These are phyloP conservation scores for Sordariomycetes sp. DNA, from an alignment of 2,329 filamentous ascomycete species.

Conservation along the genomic window DNA sequence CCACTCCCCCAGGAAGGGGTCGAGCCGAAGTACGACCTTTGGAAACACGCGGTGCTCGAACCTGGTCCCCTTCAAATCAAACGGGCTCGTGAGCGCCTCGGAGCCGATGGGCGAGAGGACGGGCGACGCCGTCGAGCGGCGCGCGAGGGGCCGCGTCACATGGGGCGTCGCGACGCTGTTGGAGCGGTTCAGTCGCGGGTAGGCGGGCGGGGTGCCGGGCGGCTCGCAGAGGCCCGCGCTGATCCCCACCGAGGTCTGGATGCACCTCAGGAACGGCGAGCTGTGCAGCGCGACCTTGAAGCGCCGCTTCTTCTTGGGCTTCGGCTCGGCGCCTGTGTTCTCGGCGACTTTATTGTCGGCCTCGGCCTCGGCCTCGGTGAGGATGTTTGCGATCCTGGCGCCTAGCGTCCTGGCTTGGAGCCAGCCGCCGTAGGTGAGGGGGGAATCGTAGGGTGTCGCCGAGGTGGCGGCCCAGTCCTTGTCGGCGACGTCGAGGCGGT, in stretches of 20 bases:
- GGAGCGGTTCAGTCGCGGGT: slow-evolving; percentile 5
- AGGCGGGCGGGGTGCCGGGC: slow-evolving; percentile 16
- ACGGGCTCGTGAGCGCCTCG: slow-evolving; percentile 6
- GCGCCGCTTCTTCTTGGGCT: slow-evolving; percentile 18
- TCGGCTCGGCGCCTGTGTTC: slow-evolving; percentile 7
- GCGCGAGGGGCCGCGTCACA: background rate
- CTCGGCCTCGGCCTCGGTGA: slow-evolving; percentile 36
- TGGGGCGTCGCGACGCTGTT: slow-evolving; percentile 5
- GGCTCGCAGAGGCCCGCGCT: slow-evolving; percentile 54
- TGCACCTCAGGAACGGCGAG: slow-evolving; percentile 85
- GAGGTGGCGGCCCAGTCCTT: slow-evolving; percentile 91
- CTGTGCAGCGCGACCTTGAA: slow-evolving; percentile 79
- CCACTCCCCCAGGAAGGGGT: slow-evolving; percentile 94
- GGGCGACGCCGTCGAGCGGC: slow-evolving; percentile 14
- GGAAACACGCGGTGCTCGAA: slow-evolving; percentile 20
- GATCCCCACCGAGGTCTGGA: slow-evolving; percentile 48
- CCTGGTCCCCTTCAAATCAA: background rate
- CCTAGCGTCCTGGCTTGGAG: slow-evolving; percentile 74
- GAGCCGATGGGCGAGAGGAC: slow-evolving; percentile 14
- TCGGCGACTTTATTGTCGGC: slow-evolving; percentile 22
- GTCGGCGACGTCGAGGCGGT: slow-evolving; percentile 86
- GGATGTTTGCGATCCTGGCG: slow-evolving; percentile 65
- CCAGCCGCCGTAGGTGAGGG: slow-evolving; percentile 90
- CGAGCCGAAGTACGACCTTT: slow-evolving; percentile 61
- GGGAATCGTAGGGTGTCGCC: slow-evolving; percentile 88